These are phyloP conservation scores for Leccinum pellstonianum DNA, from an alignment of 768 basidiomycete species.

Conservation along the genomic window DNA sequence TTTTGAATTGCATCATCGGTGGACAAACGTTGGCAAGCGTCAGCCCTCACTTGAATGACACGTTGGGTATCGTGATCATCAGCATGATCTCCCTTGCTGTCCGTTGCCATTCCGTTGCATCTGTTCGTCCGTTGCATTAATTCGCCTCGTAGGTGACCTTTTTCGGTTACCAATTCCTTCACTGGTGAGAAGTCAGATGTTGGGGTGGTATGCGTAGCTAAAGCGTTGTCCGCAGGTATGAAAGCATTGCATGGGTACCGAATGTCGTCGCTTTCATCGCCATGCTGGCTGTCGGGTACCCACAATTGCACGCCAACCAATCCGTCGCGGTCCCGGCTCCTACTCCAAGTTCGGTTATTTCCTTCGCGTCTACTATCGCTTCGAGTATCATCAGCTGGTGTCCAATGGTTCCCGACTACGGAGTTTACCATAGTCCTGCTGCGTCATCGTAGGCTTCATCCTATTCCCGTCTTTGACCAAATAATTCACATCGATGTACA, in stretches of 20 bases:
- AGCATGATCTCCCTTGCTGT: slow-evolving; percentile 32
- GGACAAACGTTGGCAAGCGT: slow-evolving; percentile 60
- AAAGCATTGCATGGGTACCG: slow-evolving; percentile 76
- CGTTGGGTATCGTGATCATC: slow-evolving; percentile 35
- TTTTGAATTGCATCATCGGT: slow-evolving; percentile 60
- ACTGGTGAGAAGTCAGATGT: slow-evolving; percentile 39
- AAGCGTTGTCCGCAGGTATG: slow-evolving; percentile 51
- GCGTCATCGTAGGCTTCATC: slow-evolving; percentile 52
- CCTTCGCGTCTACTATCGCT: slow-evolving; percentile 45
- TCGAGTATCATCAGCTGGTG: slow-evolving; percentile 46
- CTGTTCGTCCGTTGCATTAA: slow-evolving; percentile 1
- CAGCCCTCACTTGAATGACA: slow-evolving; percentile 30
- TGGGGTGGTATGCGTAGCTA: not conserved
- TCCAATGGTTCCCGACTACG: slow-evolving; percentile 47
- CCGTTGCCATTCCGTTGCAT: slow-evolving; percentile 3
- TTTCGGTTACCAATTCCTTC: slow-evolving; percentile 62
- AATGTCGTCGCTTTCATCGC: slow-evolving; percentile 66
- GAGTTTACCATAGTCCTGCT: slow-evolving; percentile 49
- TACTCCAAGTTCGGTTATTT: slow-evolving; percentile 36
- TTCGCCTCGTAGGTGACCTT: slow-evolving; percentile 48
- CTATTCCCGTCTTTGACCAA: not conserved
- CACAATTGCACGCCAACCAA: slow-evolving; percentile 51
- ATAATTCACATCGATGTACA: slow-evolving; percentile 13
- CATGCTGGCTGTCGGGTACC: slow-evolving; percentile 65
- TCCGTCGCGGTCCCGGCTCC: slow-evolving; percentile 36